phyloP scores from a whole-genome alignment of 306 rosid species.

The Sicyos baderoa region DNA sequence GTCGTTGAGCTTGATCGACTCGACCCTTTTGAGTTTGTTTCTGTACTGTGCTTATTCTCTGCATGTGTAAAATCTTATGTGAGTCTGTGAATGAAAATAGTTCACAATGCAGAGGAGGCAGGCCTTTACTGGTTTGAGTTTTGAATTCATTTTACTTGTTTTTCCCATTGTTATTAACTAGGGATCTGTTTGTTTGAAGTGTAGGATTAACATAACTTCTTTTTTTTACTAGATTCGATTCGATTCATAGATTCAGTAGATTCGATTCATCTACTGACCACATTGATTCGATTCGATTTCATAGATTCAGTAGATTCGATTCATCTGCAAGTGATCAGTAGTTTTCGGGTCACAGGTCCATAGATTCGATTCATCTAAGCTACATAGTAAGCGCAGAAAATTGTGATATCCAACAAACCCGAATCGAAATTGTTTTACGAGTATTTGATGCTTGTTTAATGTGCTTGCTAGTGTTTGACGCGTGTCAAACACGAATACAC shows the following conservation, averaged over 20 bases:
- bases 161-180: background rate
- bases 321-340: no score
- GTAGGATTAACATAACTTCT: background rate
- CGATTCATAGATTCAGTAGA: background rate
- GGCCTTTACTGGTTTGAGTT: background rate
- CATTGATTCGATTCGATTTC: no score
- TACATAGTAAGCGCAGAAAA: background rate
- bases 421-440: background rate
- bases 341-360: no score
- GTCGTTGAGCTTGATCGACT: conserved; percentile 1
- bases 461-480: background rate
- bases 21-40: conserved; percentile 9
- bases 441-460: background rate
- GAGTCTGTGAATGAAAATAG: background rate
- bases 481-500: background rate
- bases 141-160: background rate
- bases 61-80: background rate
- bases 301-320: no score
- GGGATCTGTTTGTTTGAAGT: background rate
- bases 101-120: background rate
- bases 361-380: background rate
- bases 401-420: background rate
- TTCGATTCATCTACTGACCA: background rate
- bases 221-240: no score
- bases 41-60: background rate